These are phyloP conservation scores for Obba rivulosa DNA, from an alignment of 768 basidiomycete species.

Conservation along the genomic window DNA sequence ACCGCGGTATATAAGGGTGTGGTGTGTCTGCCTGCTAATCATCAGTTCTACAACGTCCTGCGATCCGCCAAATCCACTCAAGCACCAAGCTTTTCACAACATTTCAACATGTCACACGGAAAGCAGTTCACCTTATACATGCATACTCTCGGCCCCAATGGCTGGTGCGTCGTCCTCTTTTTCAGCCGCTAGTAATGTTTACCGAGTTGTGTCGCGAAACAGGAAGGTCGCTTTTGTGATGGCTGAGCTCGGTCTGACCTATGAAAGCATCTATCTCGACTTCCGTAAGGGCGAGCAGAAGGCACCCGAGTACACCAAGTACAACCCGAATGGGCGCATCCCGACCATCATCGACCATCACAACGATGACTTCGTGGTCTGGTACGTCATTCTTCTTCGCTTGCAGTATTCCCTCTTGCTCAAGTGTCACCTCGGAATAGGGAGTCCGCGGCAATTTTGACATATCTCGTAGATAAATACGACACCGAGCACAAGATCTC, in stretches of 20 bases:
- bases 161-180: slow-evolving; percentile 13
- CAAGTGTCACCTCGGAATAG: no score
- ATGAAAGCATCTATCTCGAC: no score
- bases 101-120: slow-evolving; percentile 23
- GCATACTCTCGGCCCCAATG: slow-evolving; percentile 19
- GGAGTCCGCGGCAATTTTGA: no score
- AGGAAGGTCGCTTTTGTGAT: no score
- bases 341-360: slow-evolving; percentile 30
- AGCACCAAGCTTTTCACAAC: no score
- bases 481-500: no score
- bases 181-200: not conserved
- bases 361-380: slow-evolving; percentile 26
- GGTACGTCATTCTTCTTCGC: slow-evolving; percentile 17
- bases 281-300: slow-evolving; percentile 22
- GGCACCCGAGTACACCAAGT: slow-evolving; percentile 17
- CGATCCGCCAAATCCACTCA: no score
- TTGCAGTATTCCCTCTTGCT: slow-evolving; percentile 44
- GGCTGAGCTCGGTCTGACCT: no score
- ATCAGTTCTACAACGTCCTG: no score
- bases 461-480: no score
- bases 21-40: no score
- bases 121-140: slow-evolving; percentile 25
- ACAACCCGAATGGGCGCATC: slow-evolving; percentile 33
- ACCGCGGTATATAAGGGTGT: no score
- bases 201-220: slow-evolving; percentile 11